Percentiles rank a stretch among this genome's conserved stretches.
Conservation (phyloP, 1,284 basidiomycete genomes). For the Leccinum griseonigrum region DNA sequence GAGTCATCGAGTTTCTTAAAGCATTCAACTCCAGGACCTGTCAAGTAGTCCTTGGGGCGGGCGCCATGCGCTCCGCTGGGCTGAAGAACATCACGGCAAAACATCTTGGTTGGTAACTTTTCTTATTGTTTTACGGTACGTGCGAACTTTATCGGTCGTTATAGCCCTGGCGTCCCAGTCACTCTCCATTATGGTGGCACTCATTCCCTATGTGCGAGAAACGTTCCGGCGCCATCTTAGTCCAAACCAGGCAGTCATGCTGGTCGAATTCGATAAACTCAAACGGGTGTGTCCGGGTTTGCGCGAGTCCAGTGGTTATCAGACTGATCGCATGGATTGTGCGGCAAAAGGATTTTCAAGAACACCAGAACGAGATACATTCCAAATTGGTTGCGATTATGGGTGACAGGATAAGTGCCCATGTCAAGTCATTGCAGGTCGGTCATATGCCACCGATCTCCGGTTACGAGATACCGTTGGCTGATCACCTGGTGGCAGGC, state of each 20-base stretch:
- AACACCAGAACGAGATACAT: conserved; percentile 99
- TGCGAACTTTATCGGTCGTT: conserved; percentile 13
- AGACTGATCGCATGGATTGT: conserved; percentile 15
- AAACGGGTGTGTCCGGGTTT: conserved; percentile 67
- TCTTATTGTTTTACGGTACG: conserved; percentile 13
- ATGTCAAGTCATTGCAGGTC: conserved; percentile 79
- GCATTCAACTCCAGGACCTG: conserved; percentile 98
- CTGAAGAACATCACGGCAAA: conserved; percentile 99
- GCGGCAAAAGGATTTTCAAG: conserved; percentile 85
- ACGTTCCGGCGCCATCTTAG: conserved; percentile 90
- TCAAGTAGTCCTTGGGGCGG: conserved; percentile 96
- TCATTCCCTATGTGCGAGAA: conserved; percentile 95
- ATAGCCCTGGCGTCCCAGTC: conserved; percentile 93
- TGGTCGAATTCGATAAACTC: conserved; percentile 97
- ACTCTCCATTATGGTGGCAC: conserved; percentile 90
- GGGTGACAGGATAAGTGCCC: conserved; percentile 89
- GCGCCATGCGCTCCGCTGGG: conserved; percentile 96
- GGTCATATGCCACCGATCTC: conserved; percentile 23
- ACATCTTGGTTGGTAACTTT: conserved; percentile 69
- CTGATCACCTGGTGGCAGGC: conserved; percentile 40
- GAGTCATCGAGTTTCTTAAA: conserved; percentile 94
- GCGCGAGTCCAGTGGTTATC: conserved; percentile 2
- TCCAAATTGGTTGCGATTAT: conserved; percentile 98
- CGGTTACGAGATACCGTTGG: neutral
- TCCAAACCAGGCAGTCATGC: conserved; percentile 92